Conservation (phyloP, 345 rosid genomes). For the Heritiera fomes region DNA sequence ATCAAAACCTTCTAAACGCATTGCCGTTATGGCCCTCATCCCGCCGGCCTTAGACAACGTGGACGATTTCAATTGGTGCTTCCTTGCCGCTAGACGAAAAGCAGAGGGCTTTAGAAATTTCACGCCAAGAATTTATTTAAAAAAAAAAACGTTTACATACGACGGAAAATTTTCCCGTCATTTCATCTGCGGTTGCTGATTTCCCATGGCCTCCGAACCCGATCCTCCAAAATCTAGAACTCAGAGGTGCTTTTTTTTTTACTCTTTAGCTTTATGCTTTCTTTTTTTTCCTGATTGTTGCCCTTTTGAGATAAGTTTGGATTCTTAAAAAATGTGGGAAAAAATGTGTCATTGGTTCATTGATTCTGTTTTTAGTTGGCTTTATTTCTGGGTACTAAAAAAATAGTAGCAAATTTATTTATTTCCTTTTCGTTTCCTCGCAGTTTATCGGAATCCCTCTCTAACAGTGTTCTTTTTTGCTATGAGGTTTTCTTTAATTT, state of each 20-base stretch:
- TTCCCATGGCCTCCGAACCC: slow-evolving; percentile 11
- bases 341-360: neutral
- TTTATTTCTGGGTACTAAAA: neutral
- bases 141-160: neutral
- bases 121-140: neutral
- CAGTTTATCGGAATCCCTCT: neutral
- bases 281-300: neutral
- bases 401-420: slow-evolving; percentile 1
- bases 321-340: slow-evolving; percentile 2
- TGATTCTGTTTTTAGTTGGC: neutral
- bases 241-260: neutral
- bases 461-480: neutral
- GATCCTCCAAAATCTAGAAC: slow-evolving; percentile 13
- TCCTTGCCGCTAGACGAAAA: no score
- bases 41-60: no score
- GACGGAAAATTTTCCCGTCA: neutral
- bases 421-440: neutral
- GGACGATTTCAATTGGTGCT: no score
- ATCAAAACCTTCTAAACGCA: no score
- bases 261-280: neutral
- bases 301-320: neutral
- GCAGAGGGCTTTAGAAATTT: no score
- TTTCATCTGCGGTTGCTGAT: neutral
- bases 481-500: neutral
- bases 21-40: no score